Percentiles rank a stretch among this genome's conserved stretches.
Evolutionary conservation across 2,329 filamentous ascomycete species (phyloP).

Genomic region (Cordyceps tenuipes): DNA sequence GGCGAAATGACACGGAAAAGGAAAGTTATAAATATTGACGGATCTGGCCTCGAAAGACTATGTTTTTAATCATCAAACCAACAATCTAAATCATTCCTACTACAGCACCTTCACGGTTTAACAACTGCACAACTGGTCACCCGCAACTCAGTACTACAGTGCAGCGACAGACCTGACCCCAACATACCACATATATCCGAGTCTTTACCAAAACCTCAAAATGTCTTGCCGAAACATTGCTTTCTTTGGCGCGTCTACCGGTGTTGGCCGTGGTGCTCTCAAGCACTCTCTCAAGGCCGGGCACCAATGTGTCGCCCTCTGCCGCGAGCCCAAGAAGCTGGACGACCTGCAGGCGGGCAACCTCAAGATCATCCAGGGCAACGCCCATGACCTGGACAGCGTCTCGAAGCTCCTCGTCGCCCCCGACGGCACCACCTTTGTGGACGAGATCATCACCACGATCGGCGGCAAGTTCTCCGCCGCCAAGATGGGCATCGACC

Average conservation of each 20-base stretch:
- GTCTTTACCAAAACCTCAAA: not conserved
- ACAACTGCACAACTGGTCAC: not conserved
- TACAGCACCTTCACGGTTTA: not conserved
- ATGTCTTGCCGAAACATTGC: conserved; percentile 27
- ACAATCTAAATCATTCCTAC: not conserved
- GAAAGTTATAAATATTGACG: not conserved
- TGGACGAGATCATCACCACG: conserved; percentile 39
- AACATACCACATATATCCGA: not conserved
- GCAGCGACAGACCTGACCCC: not conserved
- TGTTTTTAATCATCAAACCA: not conserved
- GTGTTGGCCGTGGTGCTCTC: conserved; percentile 39
- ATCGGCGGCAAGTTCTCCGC: conserved; percentile 33
- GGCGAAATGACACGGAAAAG: not conserved
- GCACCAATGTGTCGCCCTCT: conserved; percentile 40
- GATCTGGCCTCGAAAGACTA: not conserved
- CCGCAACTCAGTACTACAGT: not conserved
- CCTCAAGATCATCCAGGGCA: conserved; percentile 38
- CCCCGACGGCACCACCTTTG: conserved; percentile 23
- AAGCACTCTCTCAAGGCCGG: conserved; percentile 36
- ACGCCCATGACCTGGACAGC: conserved; percentile 33
- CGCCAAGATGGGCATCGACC: conserved; percentile 29
- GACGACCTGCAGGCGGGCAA: conserved; percentile 29
- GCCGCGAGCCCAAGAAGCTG: conserved; percentile 42
- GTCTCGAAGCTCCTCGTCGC: conserved; percentile 29
- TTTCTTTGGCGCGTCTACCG: conserved; percentile 46